These are phyloP conservation scores for Suillus hirtellus DNA, from an alignment of 768 basidiomycete species.

Conservation along the genomic window DNA sequence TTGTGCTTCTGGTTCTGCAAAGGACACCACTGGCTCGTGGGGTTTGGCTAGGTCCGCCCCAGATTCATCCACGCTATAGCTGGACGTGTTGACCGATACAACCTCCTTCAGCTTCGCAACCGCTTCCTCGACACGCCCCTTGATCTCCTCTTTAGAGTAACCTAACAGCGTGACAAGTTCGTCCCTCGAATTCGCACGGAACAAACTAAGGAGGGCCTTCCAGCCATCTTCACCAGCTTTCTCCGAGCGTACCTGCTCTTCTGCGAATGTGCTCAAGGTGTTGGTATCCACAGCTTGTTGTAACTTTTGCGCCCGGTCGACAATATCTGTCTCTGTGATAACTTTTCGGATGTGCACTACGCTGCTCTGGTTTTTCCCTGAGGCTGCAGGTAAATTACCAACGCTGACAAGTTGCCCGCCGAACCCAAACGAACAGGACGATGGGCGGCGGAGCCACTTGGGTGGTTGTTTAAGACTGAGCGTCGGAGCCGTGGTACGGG, in stretches of 20 bases:
- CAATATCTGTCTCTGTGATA: constrained; percentile 71
- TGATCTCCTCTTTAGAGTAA: constrained; percentile 87
- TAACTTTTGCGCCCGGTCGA: constrained; percentile 71
- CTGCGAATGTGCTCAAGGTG: constrained; percentile 66
- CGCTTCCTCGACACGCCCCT: constrained; percentile 76
- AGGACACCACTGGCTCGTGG: constrained; percentile 80
- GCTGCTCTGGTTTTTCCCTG: constrained; percentile 81
- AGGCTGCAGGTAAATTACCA: constrained; percentile 68
- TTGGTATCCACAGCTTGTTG: constrained; percentile 60
- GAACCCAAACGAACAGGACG: constrained; percentile 83
- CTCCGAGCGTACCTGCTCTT: constrained; percentile 42
- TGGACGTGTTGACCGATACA: constrained; percentile 28
- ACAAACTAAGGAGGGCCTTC: constrained; percentile 87
- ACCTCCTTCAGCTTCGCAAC: constrained; percentile 68
- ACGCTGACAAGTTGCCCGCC: constrained; percentile 85
- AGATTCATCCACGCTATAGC: constrained; percentile 39
- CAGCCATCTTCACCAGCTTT: constrained; percentile 58
- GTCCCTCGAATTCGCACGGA: constrained; percentile 85
- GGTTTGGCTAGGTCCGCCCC: constrained; percentile 44
- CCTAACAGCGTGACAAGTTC: constrained; percentile 90
- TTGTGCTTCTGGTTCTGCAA: constrained; percentile 67
- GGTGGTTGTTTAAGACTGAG: constrained; percentile 93
- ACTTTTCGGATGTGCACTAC: constrained; percentile 79
- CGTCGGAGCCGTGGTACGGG: constrained; percentile 52
- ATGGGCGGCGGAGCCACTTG: constrained; percentile 90